phyloP scores from a whole-genome alignment of 2,329 filamentous ascomycete species.

The Domatiomyces catenatus region DNA sequence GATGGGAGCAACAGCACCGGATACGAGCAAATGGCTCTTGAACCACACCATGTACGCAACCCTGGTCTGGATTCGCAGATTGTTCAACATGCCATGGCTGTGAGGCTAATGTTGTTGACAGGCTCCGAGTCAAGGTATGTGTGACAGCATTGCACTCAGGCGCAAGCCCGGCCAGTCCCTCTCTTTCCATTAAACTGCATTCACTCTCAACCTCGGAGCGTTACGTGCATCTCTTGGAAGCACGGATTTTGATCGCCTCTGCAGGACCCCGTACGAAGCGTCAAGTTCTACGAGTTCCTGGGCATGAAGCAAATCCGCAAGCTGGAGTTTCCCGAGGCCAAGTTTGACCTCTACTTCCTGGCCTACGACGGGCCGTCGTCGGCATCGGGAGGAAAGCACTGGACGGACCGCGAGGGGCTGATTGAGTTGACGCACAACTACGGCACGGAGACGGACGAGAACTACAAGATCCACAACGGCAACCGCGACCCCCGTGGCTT shows the following conservation, averaged over 20 bases:
- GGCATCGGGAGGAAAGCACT: constrained; percentile 57
- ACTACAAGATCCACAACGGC: constrained; percentile 71
- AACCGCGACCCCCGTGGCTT: constrained; percentile 82
- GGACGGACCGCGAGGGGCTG: constrained; percentile 71
- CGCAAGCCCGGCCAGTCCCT: too few relatives aligned
- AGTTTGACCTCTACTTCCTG: constrained; percentile 92
- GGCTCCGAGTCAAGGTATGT: background rate
- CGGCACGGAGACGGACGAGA: constrained; percentile 71
- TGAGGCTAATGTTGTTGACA: background rate
- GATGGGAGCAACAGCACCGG: constrained; percentile 35
- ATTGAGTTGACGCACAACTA: constrained; percentile 77
- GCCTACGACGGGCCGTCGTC: constrained; percentile 68
- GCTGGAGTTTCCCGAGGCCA: constrained; percentile 66
- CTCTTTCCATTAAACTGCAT: too few relatives aligned
- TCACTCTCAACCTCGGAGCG: too few relatives aligned
- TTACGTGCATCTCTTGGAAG: background rate
- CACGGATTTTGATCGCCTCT: background rate
- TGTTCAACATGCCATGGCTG: background rate
- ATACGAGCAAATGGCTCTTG: constrained; percentile 43
- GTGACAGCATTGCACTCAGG: background rate
- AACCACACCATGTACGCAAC: background rate
- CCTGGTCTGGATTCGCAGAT: background rate
- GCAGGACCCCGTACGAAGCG: constrained; percentile 23
- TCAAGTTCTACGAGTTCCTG: constrained; percentile 88
- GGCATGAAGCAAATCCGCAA: constrained; percentile 75